These are phyloP conservation scores for Aspergillus wentii DNA, from an alignment of 495 filamentous ascomycete species.

Conservation along the genomic window DNA sequence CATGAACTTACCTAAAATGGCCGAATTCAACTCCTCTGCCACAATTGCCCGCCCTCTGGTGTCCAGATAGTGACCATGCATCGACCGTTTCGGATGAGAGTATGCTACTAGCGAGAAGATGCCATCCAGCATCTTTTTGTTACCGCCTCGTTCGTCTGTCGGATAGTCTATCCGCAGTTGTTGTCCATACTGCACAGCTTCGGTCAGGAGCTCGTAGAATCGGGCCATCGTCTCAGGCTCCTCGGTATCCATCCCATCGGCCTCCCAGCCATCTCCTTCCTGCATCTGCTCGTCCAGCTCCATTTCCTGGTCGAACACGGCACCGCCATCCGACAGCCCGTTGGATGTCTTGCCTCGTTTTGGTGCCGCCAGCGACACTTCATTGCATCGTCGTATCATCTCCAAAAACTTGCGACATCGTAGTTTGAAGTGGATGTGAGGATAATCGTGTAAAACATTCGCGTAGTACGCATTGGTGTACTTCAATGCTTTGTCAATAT, in stretches of 20 bases:
- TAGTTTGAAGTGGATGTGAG: constrained; percentile 85
- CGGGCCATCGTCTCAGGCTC: constrained; percentile 30
- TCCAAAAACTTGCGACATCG: constrained; percentile 91
- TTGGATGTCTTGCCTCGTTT: constrained; percentile 33
- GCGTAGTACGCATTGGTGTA: constrained; percentile 77
- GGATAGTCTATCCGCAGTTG: constrained; percentile 71
- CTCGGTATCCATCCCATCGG: constrained; percentile 52
- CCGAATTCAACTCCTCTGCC: constrained; percentile 91
- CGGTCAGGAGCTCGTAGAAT: constrained; percentile 54
- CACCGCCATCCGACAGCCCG: constrained; percentile 32
- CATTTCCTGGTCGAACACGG: constrained; percentile 65
- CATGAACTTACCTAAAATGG: constrained; percentile 75
- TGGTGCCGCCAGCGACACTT: constrained; percentile 44
- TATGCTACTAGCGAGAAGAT: constrained; percentile 91
- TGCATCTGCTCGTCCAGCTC: constrained; percentile 70
- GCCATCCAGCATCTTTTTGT: constrained; percentile 71
- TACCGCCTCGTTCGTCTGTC: constrained; percentile 60
- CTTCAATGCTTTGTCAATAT: constrained; percentile 85
- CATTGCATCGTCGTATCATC: constrained; percentile 81
- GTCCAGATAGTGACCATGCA: constrained; percentile 76
- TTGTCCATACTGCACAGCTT: constrained; percentile 77
- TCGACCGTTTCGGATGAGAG: constrained; percentile 66
- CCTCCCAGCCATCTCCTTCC: constrained; percentile 44
- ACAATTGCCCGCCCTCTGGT: constrained; percentile 69
- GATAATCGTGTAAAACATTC: constrained; percentile 74